Percentiles rank a stretch among this genome's conserved stretches.
These are phyloP conservation scores for Alternaria arborescens DNA, from an alignment of 2,329 filamentous ascomycete species.

Conservation along the genomic window DNA sequence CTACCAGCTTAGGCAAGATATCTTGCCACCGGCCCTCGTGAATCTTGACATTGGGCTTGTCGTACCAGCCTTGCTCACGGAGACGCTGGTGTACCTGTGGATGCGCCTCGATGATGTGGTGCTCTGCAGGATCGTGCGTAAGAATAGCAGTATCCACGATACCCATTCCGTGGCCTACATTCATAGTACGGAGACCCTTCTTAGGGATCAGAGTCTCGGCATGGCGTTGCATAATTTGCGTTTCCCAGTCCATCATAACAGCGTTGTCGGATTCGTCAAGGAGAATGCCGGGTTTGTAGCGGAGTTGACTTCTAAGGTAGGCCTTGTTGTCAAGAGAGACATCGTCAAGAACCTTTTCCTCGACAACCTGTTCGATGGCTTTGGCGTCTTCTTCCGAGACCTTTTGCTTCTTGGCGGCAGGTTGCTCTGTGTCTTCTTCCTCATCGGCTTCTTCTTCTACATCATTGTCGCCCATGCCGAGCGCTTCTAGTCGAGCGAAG, in stretches of 20 bases:
- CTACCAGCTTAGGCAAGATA: conserved; percentile 72
- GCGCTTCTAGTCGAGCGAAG: conserved; percentile 45
- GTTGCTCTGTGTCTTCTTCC: conserved; percentile 34
- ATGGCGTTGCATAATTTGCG: conserved; percentile 81
- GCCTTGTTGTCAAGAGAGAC: conserved; percentile 53
- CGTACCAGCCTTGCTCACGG: conserved; percentile 72
- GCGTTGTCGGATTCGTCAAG: conserved; percentile 80
- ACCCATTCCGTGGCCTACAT: conserved; percentile 91
- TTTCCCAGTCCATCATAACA: conserved; percentile 95
- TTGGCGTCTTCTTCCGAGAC: conserved; percentile 40
- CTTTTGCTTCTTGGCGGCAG: conserved; percentile 48
- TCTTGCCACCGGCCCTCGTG: conserved; percentile 84
- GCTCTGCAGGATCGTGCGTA: conserved; percentile 69
- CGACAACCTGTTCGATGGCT: conserved; percentile 32
- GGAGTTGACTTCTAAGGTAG: conserved; percentile 44
- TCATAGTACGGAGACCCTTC: conserved; percentile 74
- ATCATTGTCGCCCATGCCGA: conserved; percentile 37
- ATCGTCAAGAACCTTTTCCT: conserved; percentile 42
- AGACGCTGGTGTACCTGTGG: conserved; percentile 76
- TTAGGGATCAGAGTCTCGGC: conserved; percentile 72
- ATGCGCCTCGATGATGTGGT: conserved; percentile 90
- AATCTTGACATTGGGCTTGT: conserved; percentile 66
- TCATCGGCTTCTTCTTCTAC: conserved; percentile 35
- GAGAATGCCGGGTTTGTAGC: conserved; percentile 56
- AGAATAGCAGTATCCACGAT: conserved; percentile 84